phyloP scores from a whole-genome alignment of 2,329 filamentous ascomycete genomes.

The Aureobasidium uvarum region DNA sequence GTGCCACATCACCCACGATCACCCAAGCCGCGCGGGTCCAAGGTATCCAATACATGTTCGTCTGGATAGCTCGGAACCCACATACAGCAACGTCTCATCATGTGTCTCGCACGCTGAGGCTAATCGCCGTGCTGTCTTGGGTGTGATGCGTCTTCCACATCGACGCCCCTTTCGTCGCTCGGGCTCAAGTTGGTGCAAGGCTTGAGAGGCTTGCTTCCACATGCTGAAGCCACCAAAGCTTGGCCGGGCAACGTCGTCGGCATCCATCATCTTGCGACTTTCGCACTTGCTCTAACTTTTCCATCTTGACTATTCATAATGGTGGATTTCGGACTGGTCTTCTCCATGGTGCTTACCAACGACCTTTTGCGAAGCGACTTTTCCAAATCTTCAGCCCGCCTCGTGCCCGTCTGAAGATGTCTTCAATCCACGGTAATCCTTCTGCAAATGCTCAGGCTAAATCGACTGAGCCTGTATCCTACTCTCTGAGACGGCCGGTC shows the following conservation, averaged over 20 bases:
- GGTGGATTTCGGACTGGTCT: not conserved
- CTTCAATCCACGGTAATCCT: not conserved
- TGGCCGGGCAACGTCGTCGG: not conserved
- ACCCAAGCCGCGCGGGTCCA: constrained; percentile 17
- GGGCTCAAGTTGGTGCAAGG: not conserved
- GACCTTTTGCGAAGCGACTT: not conserved
- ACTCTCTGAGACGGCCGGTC: not conserved
- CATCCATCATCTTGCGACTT: not conserved
- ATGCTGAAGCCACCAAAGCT: constrained; percentile 16
- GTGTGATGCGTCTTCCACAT: not conserved
- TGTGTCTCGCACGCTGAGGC: not conserved
- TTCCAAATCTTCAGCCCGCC: not conserved
- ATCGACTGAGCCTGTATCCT: constrained; percentile 7
- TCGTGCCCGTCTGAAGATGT: not conserved
- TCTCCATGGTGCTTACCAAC: no score
- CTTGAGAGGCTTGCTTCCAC: constrained; percentile 11
- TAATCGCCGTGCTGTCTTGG: not conserved
- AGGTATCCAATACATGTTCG: not conserved
- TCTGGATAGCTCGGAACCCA: constrained; percentile 1
- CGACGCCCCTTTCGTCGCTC: not conserved
- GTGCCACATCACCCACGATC: constrained; percentile 19
- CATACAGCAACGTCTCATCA: constrained; percentile 1
- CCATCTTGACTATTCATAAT: not conserved
- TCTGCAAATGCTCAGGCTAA: constrained; percentile 11
- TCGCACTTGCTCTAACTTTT: not conserved